Evolutionary conservation across 2,329 filamentous ascomycete genomes (phyloP), one percentile per base, ranked within the genome.

Genomic region (Lecanicillium sp.): DNA sequence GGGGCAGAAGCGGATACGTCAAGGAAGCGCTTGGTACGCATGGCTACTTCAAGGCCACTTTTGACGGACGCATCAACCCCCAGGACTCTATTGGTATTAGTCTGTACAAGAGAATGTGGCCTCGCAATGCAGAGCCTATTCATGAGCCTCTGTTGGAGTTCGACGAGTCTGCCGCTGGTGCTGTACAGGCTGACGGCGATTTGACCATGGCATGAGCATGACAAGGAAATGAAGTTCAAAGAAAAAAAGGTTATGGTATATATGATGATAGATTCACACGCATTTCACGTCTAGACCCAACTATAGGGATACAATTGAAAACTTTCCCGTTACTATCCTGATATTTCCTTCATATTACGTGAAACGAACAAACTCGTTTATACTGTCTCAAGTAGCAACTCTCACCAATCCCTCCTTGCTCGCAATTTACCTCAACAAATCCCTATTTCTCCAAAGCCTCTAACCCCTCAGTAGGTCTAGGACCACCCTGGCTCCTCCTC

Each of bases 11-110:
- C 49, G 92, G 92, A 8, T 95, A 81, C 59, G 79, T 98, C 68
- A 95, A 95, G 70, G 92, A 98, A 68, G 75, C 83, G 42, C 66
- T 98, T 35, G 92, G 92, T 51, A 98, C 92, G 27, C 92, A 98
- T 62, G 92, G 92, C n/a, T 98, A 98, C 68, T 96, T 96, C 75
- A 98, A 98, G 72, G 92, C 92, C 11, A 95, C 84, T 2, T 98
- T 98, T 65, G 94, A 98, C 59, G 87, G 82, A 11, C 85, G 84
- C 57, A 90, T 98, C 59, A 96, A 95, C 61, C 89, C 92, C 2
- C 85, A 95, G 64, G 92, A 98, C 64, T 81, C 88, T 3, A 80
- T 98, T 33, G 92, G 86, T 35, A 84, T 96, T 46, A 94, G 86
- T 63, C 57, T 92, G 54, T 92, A 90, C 57, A 92, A 92, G 73